Percentiles rank a stretch among this genome's conserved stretches.
Conservation (phyloP, 2,329 filamentous ascomycete genomes). For the Coniochaeta prunicola region DNA sequence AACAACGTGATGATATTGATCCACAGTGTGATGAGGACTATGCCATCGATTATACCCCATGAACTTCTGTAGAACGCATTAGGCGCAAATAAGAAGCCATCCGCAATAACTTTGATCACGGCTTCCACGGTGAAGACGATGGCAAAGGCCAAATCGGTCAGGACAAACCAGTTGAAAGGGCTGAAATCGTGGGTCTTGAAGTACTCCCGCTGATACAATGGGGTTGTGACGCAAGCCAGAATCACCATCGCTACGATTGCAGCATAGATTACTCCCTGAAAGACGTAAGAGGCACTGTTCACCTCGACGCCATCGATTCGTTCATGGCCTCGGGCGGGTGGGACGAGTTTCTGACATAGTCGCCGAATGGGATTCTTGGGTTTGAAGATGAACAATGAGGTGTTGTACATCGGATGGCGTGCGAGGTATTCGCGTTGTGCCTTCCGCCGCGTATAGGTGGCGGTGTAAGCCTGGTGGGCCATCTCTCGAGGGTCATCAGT, state of each 20-base stretch:
- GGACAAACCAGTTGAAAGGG: constrained; percentile 84
- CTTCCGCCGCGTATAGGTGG: constrained; percentile 73
- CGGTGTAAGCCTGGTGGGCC: constrained; percentile 83
- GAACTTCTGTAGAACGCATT: constrained; percentile 96
- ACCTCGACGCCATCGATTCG: constrained; percentile 86
- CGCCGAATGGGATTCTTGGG: constrained; percentile 72
- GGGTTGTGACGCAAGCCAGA: constrained; percentile 88
- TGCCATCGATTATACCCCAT: constrained; percentile 91
- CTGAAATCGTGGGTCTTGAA: constrained; percentile 53
- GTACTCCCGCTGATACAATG: constrained; percentile 86
- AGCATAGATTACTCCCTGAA: constrained; percentile 89
- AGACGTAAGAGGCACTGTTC: constrained; percentile 83
- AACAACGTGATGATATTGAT: constrained; percentile 85
- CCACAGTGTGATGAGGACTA: constrained; percentile 91
- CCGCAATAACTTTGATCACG: constrained; percentile 84
- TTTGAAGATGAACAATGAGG: constrained; percentile 78
- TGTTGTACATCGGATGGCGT: constrained; percentile 86
- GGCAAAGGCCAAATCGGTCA: constrained; percentile 86
- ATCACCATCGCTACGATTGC: constrained; percentile 98
- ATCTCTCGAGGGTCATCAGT: constrained; percentile 77
- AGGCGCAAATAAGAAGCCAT: constrained; percentile 93
- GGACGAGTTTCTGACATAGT: constrained; percentile 82
- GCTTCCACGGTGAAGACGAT: constrained; percentile 81
- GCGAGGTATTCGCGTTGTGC: constrained; percentile 87
- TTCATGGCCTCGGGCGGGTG: constrained; percentile 78